Conservation (phyloP, 208 protist species). For the Angomonas deanei region DNA sequence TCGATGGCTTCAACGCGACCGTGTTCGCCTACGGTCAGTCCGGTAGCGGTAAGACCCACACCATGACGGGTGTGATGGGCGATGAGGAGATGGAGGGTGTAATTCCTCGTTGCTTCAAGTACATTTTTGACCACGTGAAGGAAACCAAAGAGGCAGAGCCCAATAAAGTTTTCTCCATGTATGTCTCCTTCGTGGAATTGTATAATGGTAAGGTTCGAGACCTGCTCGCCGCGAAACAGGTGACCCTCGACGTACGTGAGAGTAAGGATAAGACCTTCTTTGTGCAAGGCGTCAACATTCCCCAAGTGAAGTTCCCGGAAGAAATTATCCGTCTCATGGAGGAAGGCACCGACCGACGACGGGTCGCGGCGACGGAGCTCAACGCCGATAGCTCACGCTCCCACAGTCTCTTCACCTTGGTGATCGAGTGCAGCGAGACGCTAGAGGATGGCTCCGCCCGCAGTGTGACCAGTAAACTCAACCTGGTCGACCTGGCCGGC, state of each 20-base stretch:
- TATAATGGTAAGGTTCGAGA: slow-evolving; percentile 90
- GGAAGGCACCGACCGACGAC: slow-evolving; percentile 76
- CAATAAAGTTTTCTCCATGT: slow-evolving; percentile 82
- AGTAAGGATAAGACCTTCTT: slow-evolving; percentile 91
- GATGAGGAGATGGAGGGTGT: slow-evolving; percentile 81
- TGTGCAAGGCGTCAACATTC: slow-evolving; percentile 86
- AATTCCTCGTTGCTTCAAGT: slow-evolving; percentile 86
- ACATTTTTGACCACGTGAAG: slow-evolving; percentile 83
- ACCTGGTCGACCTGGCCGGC: slow-evolving; percentile 94
- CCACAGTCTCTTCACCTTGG: slow-evolving; percentile 89
- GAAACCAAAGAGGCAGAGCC: slow-evolving; percentile 69
- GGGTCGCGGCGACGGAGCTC: slow-evolving; percentile 87
- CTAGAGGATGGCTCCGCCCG: slow-evolving; percentile 80
- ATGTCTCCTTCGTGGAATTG: slow-evolving; percentile 85
- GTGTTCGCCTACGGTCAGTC: slow-evolving; percentile 92
- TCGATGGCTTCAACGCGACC: slow-evolving; percentile 90
- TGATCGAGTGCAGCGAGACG: slow-evolving; percentile 81
- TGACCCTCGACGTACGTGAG: slow-evolving; percentile 86
- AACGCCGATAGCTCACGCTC: slow-evolving; percentile 88
- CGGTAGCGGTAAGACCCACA: slow-evolving; percentile 89
- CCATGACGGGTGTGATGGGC: slow-evolving; percentile 85
- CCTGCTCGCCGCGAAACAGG: slow-evolving; percentile 70
- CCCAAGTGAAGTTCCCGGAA: slow-evolving; percentile 77
- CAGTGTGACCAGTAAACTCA: slow-evolving; percentile 88
- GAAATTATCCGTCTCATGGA: slow-evolving; percentile 85